phyloP scores from a whole-genome alignment of 768 basidiomycete species.

The Leccinum disarticulatum region DNA sequence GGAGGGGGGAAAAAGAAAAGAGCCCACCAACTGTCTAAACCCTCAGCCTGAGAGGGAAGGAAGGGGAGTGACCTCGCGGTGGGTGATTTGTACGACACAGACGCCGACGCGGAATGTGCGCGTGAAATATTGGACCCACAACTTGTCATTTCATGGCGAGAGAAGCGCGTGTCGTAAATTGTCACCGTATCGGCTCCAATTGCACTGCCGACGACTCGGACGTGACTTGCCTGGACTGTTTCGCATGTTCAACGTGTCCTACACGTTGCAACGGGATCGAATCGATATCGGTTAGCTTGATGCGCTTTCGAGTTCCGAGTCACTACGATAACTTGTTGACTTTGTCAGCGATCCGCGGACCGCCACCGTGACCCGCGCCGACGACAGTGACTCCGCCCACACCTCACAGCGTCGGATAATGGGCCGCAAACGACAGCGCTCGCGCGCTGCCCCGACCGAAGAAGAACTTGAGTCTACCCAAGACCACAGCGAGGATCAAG shows the following conservation, averaged over 20 bases:
- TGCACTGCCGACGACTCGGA: background rate
- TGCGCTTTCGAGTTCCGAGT: no score
- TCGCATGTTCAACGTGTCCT: background rate
- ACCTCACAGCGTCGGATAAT: conserved; percentile 6
- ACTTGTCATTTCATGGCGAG: background rate
- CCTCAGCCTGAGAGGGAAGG: no score
- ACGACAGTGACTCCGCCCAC: background rate
- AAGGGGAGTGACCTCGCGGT: background rate
- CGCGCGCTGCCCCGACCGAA: conserved; percentile 37
- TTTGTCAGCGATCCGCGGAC: background rate
- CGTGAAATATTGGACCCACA: background rate
- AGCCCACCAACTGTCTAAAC: background rate
- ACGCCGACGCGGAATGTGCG: background rate
- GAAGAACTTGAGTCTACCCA: conserved; percentile 21
- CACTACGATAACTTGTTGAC: background rate
- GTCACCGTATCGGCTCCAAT: background rate
- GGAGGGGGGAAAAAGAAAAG: background rate
- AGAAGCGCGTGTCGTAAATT: background rate
- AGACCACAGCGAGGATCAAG: conserved; percentile 1
- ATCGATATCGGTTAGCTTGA: no score
- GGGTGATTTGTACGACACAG: background rate
- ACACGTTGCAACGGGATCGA: background rate
- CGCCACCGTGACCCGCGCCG: no score
- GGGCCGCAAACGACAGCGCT: conserved; percentile 49
- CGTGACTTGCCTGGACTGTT: background rate